These are phyloP conservation scores for Cercophora scortea DNA, from an alignment of 495 filamentous ascomycete species.

Conservation along the genomic window DNA sequence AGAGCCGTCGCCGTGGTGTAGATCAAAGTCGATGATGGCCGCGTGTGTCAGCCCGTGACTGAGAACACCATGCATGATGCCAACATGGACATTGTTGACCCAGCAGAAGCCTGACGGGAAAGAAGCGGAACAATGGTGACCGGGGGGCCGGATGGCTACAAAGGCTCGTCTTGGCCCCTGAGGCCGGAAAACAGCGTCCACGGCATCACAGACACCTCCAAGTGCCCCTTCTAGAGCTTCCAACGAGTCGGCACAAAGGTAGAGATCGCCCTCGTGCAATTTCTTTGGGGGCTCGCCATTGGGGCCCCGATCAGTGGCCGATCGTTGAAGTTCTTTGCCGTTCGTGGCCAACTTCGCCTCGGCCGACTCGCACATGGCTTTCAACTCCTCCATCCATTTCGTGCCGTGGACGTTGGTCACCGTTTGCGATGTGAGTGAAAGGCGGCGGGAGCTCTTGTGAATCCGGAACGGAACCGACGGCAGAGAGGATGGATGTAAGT, in stretches of 20 bases:
- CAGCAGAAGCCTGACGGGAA: slow-evolving; percentile 95
- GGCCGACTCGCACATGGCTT: slow-evolving; percentile 70
- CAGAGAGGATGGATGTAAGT: slow-evolving; percentile 39
- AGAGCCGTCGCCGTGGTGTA: slow-evolving; percentile 94
- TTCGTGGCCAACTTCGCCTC: slow-evolving; percentile 63
- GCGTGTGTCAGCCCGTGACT: slow-evolving; percentile 84
- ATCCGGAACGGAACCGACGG: slow-evolving; percentile 73
- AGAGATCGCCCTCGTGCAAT: slow-evolving; percentile 79
- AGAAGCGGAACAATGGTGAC: slow-evolving; percentile 86
- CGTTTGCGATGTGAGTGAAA: slow-evolving; percentile 57
- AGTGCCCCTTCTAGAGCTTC: slow-evolving; percentile 83
- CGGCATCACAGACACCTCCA: slow-evolving; percentile 82
- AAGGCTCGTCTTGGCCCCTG: slow-evolving; percentile 60
- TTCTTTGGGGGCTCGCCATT: slow-evolving; percentile 38
- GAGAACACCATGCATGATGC: slow-evolving; percentile 80
- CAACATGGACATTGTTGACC: slow-evolving; percentile 97
- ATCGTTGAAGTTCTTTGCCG: slow-evolving; percentile 67
- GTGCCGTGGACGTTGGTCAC: slow-evolving; percentile 78
- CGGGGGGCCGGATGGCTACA: slow-evolving; percentile 74
- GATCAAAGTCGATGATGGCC: slow-evolving; percentile 92
- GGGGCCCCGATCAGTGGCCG: slow-evolving; percentile 39
- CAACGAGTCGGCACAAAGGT: slow-evolving; percentile 76
- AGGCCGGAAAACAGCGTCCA: slow-evolving; percentile 70
- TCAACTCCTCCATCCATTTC: slow-evolving; percentile 88
- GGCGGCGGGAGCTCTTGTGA: slow-evolving; percentile 56